These are phyloP conservation scores for Colletotrichum somersetense DNA, from an alignment of 2,329 filamentous ascomycete genomes.

Conservation along the genomic window DNA sequence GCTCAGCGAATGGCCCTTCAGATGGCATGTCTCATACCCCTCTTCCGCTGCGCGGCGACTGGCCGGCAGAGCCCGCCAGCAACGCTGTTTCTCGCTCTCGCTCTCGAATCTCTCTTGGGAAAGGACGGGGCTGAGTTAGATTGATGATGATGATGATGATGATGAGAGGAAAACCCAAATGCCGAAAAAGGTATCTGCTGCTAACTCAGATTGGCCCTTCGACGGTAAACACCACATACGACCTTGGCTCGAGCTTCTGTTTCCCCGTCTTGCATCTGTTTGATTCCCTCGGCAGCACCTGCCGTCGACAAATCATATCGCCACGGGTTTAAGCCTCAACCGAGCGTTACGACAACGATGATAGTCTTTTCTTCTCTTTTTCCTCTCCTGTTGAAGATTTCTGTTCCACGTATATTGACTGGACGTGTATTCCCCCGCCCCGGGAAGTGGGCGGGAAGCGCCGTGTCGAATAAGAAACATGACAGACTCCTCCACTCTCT, in stretches of 20 bases:
- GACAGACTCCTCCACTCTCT: slow-evolving; percentile 13
- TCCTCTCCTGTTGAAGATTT: not conserved
- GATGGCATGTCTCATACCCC: slow-evolving; percentile 37
- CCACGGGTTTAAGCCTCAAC: slow-evolving; percentile 1
- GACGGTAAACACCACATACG: not conserved
- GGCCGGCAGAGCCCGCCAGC: slow-evolving; percentile 18
- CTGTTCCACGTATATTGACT: slow-evolving; percentile 20
- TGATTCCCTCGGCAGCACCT: slow-evolving; percentile 19
- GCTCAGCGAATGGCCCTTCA: slow-evolving; percentile 39
- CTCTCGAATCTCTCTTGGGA: slow-evolving; percentile 26
- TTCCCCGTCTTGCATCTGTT: slow-evolving; percentile 13
- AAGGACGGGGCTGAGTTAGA: slow-evolving; percentile 6
- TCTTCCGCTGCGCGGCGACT: slow-evolving; percentile 20
- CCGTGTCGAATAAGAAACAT: slow-evolving; percentile 11
- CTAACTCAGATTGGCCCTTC: slow-evolving; percentile 14
- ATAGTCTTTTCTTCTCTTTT: not conserved
- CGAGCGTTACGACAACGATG: slow-evolving; percentile 5
- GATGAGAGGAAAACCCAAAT: slow-evolving; percentile 19
- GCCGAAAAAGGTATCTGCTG: not conserved
- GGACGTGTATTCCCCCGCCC: slow-evolving; percentile 14
- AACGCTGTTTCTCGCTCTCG: slow-evolving; percentile 15
- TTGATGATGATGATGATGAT: not conserved
- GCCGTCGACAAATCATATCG: slow-evolving; percentile 20
- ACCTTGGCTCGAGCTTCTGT: slow-evolving; percentile 26
- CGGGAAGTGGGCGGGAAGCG: slow-evolving; percentile 35